Conservation (phyloP, 2,329 filamentous ascomycete species). For the Cercospora zeina region DNA sequence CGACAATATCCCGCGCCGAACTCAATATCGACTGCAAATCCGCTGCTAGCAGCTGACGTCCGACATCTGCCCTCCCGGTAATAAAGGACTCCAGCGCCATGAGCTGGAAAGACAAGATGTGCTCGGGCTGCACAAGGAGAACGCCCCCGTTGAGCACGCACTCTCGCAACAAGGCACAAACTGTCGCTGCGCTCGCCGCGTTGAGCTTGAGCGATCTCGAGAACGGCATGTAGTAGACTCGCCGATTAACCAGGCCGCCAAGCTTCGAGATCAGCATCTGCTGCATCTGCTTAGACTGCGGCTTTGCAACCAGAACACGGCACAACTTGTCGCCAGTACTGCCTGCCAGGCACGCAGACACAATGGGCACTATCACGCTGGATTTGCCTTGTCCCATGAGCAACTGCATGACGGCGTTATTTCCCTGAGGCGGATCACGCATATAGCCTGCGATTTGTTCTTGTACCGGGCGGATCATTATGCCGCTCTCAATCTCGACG, state of each 20-base stretch:
- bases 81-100: slow-evolving; percentile 60
- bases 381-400: slow-evolving; percentile 74
- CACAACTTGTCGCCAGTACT: slow-evolving; percentile 47
- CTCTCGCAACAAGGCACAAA: slow-evolving; percentile 45
- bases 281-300: slow-evolving; percentile 59
- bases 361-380: slow-evolving; percentile 67
- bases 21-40: background rate
- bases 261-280: slow-evolving; percentile 58
- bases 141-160: slow-evolving; percentile 52
- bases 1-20: slow-evolving; percentile 55
- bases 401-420: slow-evolving; percentile 62
- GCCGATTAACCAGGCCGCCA: slow-evolving; percentile 56
- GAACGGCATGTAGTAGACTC: slow-evolving; percentile 60
- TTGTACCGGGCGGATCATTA: slow-evolving; percentile 63
- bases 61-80: slow-evolving; percentile 50
- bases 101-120: slow-evolving; percentile 65
- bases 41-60: slow-evolving; percentile 38
- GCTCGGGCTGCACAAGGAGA: slow-evolving; percentile 62
- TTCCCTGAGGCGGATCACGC: slow-evolving; percentile 53
- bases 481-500: slow-evolving; percentile 64
- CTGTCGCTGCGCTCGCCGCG: slow-evolving; percentile 36
- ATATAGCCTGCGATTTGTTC: slow-evolving; percentile 63
- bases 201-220: slow-evolving; percentile 53
- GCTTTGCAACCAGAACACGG: slow-evolving; percentile 58
- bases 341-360: slow-evolving; percentile 49